These are phyloP conservation scores for Boeremia lycopersici DNA, from an alignment of 2,329 filamentous ascomycete genomes.

Conservation along the genomic window DNA sequence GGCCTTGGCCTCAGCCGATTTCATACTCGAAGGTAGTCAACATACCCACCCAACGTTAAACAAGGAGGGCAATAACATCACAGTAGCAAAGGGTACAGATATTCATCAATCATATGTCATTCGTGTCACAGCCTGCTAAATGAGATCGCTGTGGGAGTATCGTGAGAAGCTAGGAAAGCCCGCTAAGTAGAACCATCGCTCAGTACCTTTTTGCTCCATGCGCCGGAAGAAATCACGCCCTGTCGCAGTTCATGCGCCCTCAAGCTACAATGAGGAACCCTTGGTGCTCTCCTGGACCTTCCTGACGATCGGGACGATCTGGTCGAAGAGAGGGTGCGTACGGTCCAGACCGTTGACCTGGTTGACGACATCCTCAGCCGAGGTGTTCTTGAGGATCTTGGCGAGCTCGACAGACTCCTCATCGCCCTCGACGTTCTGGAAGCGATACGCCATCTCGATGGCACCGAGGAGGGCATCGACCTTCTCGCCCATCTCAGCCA, in stretches of 20 bases:
- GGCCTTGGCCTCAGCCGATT: no score
- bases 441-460: constrained; percentile 89
- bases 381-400: constrained; percentile 78
- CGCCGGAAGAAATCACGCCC: constrained; percentile 14
- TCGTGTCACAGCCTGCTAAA: constrained; percentile 15
- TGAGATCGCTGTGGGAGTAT: constrained; percentile 15
- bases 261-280: constrained; percentile 16
- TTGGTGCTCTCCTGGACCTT: constrained; percentile 67
- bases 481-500: constrained; percentile 79
- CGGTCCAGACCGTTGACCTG: constrained; percentile 82
- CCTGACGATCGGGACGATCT: constrained; percentile 78
- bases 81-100: not conserved
- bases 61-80: no score
- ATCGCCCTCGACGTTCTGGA: constrained; percentile 92
- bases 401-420: constrained; percentile 87
- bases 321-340: constrained; percentile 76
- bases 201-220: constrained; percentile 19
- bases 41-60: no score
- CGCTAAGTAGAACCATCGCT: constrained; percentile 17
- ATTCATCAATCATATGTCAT: constrained; percentile 14
- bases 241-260: constrained; percentile 1
- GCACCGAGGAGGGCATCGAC: constrained; percentile 78
- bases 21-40: no score
- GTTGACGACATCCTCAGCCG: constrained; percentile 74
- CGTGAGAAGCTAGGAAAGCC: constrained; percentile 16